A percentile compares a stretch with the other conserved stretches of the same genome.
These are phyloP conservation scores for Monascus purpureus DNA, from an alignment of 495 filamentous ascomycete genomes.

Conservation along the genomic window DNA sequence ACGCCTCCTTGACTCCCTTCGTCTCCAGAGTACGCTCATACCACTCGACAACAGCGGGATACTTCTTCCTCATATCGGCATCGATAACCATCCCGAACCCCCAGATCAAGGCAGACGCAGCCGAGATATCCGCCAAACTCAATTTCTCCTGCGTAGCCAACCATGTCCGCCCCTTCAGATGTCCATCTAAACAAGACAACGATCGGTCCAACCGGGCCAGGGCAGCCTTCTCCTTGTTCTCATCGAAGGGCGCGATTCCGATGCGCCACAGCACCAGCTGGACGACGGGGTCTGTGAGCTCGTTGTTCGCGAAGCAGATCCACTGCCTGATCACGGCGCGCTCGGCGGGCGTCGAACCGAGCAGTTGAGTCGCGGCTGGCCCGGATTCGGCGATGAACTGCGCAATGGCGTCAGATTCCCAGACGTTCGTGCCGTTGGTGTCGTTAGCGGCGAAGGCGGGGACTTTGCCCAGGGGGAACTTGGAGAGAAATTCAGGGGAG, in stretches of 20 bases:
- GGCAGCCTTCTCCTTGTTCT: constrained; percentile 15
- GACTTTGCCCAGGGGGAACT: constrained; percentile 49
- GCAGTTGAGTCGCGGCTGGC: constrained; percentile 33
- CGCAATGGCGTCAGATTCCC: constrained; percentile 43
- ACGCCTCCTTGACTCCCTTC: constrained; percentile 36
- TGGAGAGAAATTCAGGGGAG: constrained; percentile 38
- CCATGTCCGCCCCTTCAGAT: constrained; percentile 27
- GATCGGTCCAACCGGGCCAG: constrained; percentile 18
- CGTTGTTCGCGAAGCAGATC: constrained; percentile 32
- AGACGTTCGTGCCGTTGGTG: constrained; percentile 33
- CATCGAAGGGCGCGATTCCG: constrained; percentile 18
- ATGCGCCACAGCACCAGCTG: constrained; percentile 20
- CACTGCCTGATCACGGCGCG: constrained; percentile 38
- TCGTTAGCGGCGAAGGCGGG: constrained; percentile 43
- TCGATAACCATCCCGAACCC: constrained; percentile 31
- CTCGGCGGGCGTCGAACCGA: constrained; percentile 31
- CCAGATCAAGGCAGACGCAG: constrained; percentile 25
- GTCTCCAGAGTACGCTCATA: constrained; percentile 24
- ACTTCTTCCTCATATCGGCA: constrained; percentile 32
- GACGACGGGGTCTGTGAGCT: constrained; percentile 21
- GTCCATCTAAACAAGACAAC: constrained; percentile 26
- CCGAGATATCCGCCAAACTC: constrained; percentile 40
- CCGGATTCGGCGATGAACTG: constrained; percentile 39
- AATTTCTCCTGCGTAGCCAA: constrained; percentile 30
- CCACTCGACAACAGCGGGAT: constrained; percentile 30